Evolutionary conservation across 169 alveolate species (phyloP).

Genomic region (Babesia bovis): DNA sequence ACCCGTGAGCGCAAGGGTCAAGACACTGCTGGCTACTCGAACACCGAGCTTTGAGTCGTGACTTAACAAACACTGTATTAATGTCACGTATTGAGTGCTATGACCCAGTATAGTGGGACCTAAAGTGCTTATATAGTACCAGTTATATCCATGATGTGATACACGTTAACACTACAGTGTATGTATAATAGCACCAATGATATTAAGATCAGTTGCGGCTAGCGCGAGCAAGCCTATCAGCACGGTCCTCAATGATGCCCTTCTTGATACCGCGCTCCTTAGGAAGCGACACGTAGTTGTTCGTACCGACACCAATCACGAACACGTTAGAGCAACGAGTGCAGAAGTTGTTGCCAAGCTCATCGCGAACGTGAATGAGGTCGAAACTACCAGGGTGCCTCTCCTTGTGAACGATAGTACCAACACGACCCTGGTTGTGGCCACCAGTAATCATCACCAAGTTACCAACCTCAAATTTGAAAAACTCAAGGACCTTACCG

Average conservation of each 20-base stretch:
- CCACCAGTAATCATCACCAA: conserved; percentile 96
- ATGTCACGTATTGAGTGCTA: too few species aligned
- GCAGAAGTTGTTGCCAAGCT: conserved; percentile 91
- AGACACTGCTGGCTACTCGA: conserved; percentile 1
- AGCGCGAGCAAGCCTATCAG: conserved; percentile 76
- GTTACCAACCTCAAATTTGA: conserved; percentile 94
- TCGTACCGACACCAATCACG: conserved; percentile 94
- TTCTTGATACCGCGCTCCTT: conserved; percentile 90
- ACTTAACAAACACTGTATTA: too few species aligned
- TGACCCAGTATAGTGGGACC: too few species aligned
- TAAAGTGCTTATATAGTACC: too few species aligned
- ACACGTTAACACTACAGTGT: too few species aligned
- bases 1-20: conserved; percentile 34
- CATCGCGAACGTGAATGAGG: conserved; percentile 94
- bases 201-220: too few species aligned
- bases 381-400: conserved; percentile 96
- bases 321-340: conserved; percentile 95
- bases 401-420: conserved; percentile 92
- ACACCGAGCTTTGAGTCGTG: conserved; percentile 18
- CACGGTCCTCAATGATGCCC: conserved; percentile 88
- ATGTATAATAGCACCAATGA: too few species aligned
- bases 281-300: conserved; percentile 92
- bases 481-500: conserved; percentile 91
- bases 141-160: too few species aligned
- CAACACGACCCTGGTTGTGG: conserved; percentile 98